Evolutionary conservation across 1,139 yeast genomes (phyloP), one percentile per base, ranked within the genome.

Genomic region (Yamadazyma conglobata): DNA sequence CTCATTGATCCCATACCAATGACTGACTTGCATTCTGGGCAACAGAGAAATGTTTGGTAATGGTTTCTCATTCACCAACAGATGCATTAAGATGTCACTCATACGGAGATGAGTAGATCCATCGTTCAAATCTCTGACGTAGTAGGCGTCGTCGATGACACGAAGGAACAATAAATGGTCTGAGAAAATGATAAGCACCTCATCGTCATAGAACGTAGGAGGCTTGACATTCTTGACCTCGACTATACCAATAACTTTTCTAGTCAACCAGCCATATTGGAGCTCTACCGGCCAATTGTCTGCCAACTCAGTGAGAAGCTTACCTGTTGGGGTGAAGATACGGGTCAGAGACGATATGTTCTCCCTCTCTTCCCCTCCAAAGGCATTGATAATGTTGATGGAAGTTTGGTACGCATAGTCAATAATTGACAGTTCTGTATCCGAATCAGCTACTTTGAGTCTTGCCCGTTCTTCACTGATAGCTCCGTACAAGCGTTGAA

Each of bases 311-410:
- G 94, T 81, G 25, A 89, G 60, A 3, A 89, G 71, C 51, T 86
- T 87, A 0, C 96, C 97, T 0, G 95, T 81, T 1, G 96, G 95
- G 0, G 96, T 88, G 50, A 88, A 86, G 0, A 87, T 77, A 39
- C 96, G 68, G 25, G 77, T 70, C 9, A 46, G 40, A 10, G 32
- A 38, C n/a, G 31, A 32, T 14, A 15, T 15, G 31, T 39, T 42
- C 54, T 60, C 34, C 59, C 39, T 17, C 3, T 32, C 36, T 14
- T 32, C 39, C 10, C 39, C 36, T 1, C 94, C 95, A 60, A 88
- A 88, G 0, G 96, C 85, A 47, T 86, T 85, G 19, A 88, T 81
- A 0, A 87, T 80, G 16, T 73, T 76, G 5, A 75, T 58, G 2
- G 86, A 73, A 3, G 78, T 69, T 6, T 66, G 50, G 44, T 73